Base-by-base conservation (phyloP, 2,329 filamentous ascomycete species). In the Ophiostoma fasciatum region DNA sequence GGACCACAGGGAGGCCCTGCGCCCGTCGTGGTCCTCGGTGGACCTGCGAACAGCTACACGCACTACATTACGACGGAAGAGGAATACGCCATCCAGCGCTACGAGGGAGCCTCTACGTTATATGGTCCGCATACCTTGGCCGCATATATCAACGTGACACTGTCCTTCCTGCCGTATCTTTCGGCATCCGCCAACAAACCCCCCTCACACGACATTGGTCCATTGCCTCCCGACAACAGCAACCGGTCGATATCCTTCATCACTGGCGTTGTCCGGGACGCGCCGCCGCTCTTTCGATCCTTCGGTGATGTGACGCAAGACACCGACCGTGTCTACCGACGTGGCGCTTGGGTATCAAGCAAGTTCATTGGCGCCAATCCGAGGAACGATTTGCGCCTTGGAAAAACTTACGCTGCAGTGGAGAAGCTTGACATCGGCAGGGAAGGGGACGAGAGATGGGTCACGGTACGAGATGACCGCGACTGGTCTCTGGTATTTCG, bases 311-410 rank as follows among this genome's bases (percentile, higher is more conserved):
- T 84, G 2, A 55, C 72, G 20, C 57, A 58, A 1, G 66, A 78
- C 32, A 64, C 70, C 1, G 50, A 57, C 1, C 51, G 65, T 10
- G 58, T 60, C 1, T 84, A 82, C 51, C 44, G 55, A 1, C 58
- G 67, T 8, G 82, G 83, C 4, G 33, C 17, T 0, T 7, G 4
- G 4, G 71, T 87, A 33, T 67, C 61, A 13, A 78, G 68, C 0
- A 74, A 66, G 0, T 94, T 94, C 54, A 71, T 88, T 3, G 88
- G 78, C 13, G 87, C 87, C 1, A 94, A 94, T 49, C 88, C 88
- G 13, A 71, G 88, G 21, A 94, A 94, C 54, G 81, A 94, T 45
- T 70, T 94, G 21, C 71, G 75, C 2, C 71, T 83, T 2, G 87
- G 82, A 48, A 67, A 65, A 3, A 93, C 84, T 0, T 94, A 75